Conservation (phyloP, 345 rosid genomes). For the Linum trigynum region DNA sequence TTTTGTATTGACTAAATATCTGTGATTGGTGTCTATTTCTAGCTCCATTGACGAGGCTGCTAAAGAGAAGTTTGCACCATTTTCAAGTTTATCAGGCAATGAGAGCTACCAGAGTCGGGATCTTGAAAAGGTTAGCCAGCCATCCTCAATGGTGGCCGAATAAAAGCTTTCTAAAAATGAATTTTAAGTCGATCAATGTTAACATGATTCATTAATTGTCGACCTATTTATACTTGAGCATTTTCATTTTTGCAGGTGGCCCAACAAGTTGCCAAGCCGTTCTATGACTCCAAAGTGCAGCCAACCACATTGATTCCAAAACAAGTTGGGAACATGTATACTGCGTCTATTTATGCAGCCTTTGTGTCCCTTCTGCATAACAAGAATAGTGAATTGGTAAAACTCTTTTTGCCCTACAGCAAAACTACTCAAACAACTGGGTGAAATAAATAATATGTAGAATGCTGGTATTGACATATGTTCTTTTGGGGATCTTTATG, state of each 20-base stretch:
- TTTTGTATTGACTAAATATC: neutral
- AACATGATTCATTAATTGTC: no score
- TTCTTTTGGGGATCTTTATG: conserved; percentile 2
- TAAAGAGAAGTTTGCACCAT: conserved; percentile 78
- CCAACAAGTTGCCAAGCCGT: conserved; percentile 82
- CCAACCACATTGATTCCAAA: conserved; percentile 87
- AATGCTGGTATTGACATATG: conserved; percentile 1
- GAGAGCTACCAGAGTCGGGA: conserved; percentile 96
- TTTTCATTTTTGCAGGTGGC: conserved; percentile 45
- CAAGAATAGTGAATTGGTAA: conserved; percentile 66
- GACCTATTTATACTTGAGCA: neutral
- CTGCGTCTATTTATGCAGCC: conserved; percentile 95
- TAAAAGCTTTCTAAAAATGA: neutral
- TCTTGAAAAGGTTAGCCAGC: conserved; percentile 75
- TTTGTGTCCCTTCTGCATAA: conserved; percentile 87
- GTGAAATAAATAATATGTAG: neutral
- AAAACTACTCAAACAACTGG: neutral
- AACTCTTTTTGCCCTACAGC: neutral
- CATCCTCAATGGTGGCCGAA: neutral
- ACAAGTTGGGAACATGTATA: conserved; percentile 99
- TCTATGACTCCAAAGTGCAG: conserved; percentile 78
- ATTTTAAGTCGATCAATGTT: neutral
- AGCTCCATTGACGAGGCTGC: conserved; percentile 55
- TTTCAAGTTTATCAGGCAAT: conserved; percentile 56
- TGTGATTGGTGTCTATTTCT: neutral